phyloP scores from a whole-genome alignment of 2,329 filamentous ascomycete genomes.

The Parasarocladium wereldwijsianum region DNA sequence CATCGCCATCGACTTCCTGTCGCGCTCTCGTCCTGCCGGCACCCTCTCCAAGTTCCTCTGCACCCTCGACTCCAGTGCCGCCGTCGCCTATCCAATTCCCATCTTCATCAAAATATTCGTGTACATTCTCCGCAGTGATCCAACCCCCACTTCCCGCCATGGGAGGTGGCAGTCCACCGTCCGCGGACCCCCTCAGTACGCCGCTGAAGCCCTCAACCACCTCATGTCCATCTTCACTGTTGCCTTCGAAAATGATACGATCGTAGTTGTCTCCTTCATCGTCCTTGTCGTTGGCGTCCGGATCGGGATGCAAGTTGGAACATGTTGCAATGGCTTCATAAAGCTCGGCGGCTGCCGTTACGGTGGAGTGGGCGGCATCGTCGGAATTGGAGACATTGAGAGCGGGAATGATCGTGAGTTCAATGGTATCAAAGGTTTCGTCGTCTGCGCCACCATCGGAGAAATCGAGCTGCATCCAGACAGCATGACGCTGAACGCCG shows the following conservation, averaged over 20 bases:
- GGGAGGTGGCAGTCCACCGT: conserved; percentile 45
- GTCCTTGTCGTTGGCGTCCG: conserved; percentile 39
- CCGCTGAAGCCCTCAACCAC: conserved; percentile 42
- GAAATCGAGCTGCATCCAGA: conserved; percentile 57
- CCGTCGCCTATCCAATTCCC: conserved; percentile 57
- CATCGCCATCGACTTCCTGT: conserved; percentile 37
- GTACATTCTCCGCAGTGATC: conserved; percentile 87
- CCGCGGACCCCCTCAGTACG: conserved; percentile 30
- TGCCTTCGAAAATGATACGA: conserved; percentile 41
- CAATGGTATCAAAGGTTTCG: conserved; percentile 51
- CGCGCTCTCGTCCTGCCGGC: conserved; percentile 41
- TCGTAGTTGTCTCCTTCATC: conserved; percentile 42
- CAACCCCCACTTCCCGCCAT: conserved; percentile 64
- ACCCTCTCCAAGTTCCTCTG: conserved; percentile 45
- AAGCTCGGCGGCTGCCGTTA: conserved; percentile 24
- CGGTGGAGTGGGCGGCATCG: conserved; percentile 8
- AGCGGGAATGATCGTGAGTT: conserved; percentile 50
- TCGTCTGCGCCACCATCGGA: conserved; percentile 41
- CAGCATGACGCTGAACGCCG: conserved; percentile 29
- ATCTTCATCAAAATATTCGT: conserved; percentile 67
- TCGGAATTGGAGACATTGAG: conserved; percentile 4
- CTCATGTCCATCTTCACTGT: conserved; percentile 30
- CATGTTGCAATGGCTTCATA: conserved; percentile 60
- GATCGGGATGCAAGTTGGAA: conserved; percentile 63
- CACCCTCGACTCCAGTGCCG: conserved; percentile 22